Evolutionary conservation across 73 alveolate genomes (phyloP).

Genomic region (Halteria grandinella): DNA sequence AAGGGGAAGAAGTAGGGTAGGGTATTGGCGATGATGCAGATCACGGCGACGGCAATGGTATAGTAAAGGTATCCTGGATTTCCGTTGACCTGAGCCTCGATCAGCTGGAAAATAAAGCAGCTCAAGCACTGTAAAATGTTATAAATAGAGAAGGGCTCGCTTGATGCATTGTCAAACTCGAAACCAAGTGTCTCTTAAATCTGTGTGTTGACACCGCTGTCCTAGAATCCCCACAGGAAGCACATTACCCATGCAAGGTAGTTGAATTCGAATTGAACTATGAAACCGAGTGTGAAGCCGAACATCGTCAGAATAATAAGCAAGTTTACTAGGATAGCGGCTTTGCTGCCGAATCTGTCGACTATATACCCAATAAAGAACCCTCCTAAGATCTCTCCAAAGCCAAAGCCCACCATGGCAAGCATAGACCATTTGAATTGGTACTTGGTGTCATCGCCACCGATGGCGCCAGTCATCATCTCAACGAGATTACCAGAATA

Average conservation of each 20-base stretch:
- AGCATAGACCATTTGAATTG: not conserved
- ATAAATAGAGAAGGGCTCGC: not conserved
- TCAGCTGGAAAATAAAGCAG: not conserved
- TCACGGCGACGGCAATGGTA: no score
- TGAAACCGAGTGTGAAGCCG: not conserved
- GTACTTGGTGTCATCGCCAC: not conserved
- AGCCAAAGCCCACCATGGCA: not conserved
- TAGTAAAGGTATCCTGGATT: no score
- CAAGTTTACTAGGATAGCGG: not conserved
- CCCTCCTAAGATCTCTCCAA: not conserved
- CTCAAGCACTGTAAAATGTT: not conserved
- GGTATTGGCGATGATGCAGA: no score
- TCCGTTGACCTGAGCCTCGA: not conserved
- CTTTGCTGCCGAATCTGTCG: not conserved
- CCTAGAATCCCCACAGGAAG: not conserved
- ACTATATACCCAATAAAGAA: not conserved
- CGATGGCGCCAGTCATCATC: constrained; percentile 9
- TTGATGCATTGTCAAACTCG: not conserved
- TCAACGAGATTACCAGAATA: constrained; percentile 26
- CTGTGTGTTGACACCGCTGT: not conserved
- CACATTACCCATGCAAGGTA: not conserved
- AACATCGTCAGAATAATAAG: not conserved
- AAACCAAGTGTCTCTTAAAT: not conserved
- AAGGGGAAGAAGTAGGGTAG: no score
- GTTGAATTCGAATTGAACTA: not conserved